Evolutionary conservation across 345 rosid genomes (phyloP).

Genomic region (Salix suchowensis): DNA sequence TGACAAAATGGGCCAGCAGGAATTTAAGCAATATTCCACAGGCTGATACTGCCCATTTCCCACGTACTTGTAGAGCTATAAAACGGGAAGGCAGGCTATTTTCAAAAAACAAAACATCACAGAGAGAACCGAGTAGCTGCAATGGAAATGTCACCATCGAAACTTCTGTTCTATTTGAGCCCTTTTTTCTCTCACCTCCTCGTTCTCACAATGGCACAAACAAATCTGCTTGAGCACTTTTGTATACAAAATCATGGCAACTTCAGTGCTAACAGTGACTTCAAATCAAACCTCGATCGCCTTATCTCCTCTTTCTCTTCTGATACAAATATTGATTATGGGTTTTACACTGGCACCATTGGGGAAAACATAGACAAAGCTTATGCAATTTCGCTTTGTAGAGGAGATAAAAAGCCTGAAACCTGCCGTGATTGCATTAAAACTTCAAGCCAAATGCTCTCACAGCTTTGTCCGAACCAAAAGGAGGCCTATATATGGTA

Average conservation of each 20-base stretch:
- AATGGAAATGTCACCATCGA: too few relatives aligned
- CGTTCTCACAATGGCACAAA: too few relatives aligned
- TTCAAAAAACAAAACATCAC: too few relatives aligned
- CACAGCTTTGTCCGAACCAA: slow-evolving; percentile 9
- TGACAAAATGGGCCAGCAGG: background rate
- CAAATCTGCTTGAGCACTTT: too few relatives aligned
- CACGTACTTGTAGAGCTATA: too few relatives aligned
- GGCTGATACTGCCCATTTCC: too few relatives aligned
- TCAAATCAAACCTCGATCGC: background rate
- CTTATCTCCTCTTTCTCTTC: background rate
- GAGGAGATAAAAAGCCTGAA: slow-evolving; percentile 36
- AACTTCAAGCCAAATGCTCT: slow-evolving; percentile 17
- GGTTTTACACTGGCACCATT: background rate
- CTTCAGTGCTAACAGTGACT: slow-evolving; percentile 9
- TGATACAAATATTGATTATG: background rate
- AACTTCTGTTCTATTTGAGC: too few relatives aligned
- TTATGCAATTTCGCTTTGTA: slow-evolving; percentile 31
- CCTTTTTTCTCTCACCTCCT: too few relatives aligned
- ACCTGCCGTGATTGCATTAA: slow-evolving; percentile 34
- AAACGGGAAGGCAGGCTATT: too few relatives aligned
- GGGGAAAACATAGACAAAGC: slow-evolving; percentile 21
- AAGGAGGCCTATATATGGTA: slow-evolving; percentile 37
- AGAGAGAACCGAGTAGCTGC: too few relatives aligned
- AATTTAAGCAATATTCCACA: too few relatives aligned
- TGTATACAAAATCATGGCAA: background rate